Evolutionary conservation across 352 stramenopile genomes (phyloP), one percentile per base, ranked within the genome.

Genomic region (Blastocystis hominis): DNA sequence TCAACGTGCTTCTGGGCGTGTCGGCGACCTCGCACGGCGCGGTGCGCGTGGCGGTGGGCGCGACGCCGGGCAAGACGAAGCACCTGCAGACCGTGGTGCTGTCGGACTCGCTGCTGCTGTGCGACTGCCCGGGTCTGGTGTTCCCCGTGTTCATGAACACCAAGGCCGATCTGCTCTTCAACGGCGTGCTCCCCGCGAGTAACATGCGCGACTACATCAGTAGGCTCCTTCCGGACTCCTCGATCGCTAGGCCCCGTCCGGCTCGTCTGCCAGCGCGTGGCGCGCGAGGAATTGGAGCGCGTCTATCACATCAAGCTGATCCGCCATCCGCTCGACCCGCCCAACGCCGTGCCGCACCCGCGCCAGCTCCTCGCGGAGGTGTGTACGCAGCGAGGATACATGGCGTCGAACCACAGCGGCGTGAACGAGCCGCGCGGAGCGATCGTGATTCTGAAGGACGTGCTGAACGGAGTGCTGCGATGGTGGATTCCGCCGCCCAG

Each of bases 11-110:
- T 36, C 91, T 98, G 30, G 96, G 96, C 64, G 95, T 94, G 64
- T 97, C 94, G 13, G 97, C 95, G 64, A 95, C 95, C 89, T 93
- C 93, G 46, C 96, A 99, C 91, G 92, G 92, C 24, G 90, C 94
- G 3, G 94, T 96, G 70, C 94, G 97, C 76, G 97, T 98, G 24
- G 97, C 92, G 38, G 97, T 99, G 15, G 96, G 95, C 64, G 92
- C 95, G 36, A 98, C 97, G 50, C 97, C 97, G 6, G 97, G 97
- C 86, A 99, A 99, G 90, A 99, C 97, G 4, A 99, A 99, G 90
- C 97, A 99, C 91, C 99, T 99, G 88, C 97, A 99, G 93, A 99
- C 97, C 56, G 91, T 99, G 55, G 91, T 98, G 9, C 89, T 99
- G 20, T 97, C 94, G 30, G 93, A 98, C 90, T 96, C 44, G 42